Evolutionary conservation across 2,329 filamentous ascomycete genomes (phyloP).

Genomic region (Diaporthe ampelina): DNA sequence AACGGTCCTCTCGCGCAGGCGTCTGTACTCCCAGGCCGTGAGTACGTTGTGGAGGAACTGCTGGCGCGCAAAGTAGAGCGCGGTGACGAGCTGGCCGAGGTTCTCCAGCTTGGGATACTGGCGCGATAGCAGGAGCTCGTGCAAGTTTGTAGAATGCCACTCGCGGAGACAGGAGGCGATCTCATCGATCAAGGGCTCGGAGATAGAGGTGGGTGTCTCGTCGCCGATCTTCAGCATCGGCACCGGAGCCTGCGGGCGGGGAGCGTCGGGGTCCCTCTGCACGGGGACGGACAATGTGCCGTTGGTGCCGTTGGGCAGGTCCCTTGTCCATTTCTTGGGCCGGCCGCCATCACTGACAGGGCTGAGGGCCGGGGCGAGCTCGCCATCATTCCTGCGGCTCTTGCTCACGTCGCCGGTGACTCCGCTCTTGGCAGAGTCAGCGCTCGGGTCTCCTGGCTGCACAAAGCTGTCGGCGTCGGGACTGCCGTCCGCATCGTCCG

Average conservation of each 20-base stretch:
- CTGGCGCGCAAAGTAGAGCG: constrained; percentile 86
- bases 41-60: constrained; percentile 96
- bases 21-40: constrained; percentile 85
- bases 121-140: constrained; percentile 87
- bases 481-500: constrained; percentile 66
- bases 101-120: constrained; percentile 86
- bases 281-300: constrained; percentile 62
- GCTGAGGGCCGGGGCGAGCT: constrained; percentile 42
- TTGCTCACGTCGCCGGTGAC: constrained; percentile 54
- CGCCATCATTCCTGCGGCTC: constrained; percentile 52
- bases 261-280: constrained; percentile 74
- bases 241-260: constrained; percentile 90
- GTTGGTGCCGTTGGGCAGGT: constrained; percentile 56
- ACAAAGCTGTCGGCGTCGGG: constrained; percentile 54
- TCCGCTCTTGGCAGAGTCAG: constrained; percentile 69
- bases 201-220: constrained; percentile 89
- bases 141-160: constrained; percentile 98
- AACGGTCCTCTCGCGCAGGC: constrained; percentile 87
- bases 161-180: constrained; percentile 96
- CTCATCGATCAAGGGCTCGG: constrained; percentile 95
- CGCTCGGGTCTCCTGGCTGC: constrained; percentile 51
- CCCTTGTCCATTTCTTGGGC: constrained; percentile 45
- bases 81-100: constrained; percentile 83
- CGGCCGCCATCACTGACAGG: constrained; percentile 40
- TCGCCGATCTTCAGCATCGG: constrained; percentile 98